phyloP scores from a whole-genome alignment of 805 yeast species.

The Clavispora carvajalis region DNA sequence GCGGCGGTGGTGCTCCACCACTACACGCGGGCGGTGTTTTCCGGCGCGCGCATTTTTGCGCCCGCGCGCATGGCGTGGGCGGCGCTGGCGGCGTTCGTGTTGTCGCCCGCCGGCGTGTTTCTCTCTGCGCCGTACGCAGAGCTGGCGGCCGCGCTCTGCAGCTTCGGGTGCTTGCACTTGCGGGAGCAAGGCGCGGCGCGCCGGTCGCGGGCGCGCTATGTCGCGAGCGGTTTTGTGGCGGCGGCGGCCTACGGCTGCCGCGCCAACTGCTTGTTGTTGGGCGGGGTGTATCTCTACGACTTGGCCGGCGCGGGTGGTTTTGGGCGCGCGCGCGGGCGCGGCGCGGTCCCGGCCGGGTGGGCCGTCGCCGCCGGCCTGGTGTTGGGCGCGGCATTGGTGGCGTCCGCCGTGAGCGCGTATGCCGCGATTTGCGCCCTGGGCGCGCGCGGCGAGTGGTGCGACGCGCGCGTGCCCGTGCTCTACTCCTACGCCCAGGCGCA shows the following conservation, averaged over 20 bases:
- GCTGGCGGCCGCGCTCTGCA: slow-evolving; percentile 55
- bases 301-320: slow-evolving; percentile 16
- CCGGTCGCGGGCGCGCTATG: slow-evolving; percentile 20
- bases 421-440: slow-evolving; percentile 51
- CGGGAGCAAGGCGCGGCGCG: slow-evolving; percentile 29
- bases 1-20: slow-evolving; percentile 45
- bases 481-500: slow-evolving; percentile 66
- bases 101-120: slow-evolving; percentile 82
- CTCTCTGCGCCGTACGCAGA: slow-evolving; percentile 74
- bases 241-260: slow-evolving; percentile 59
- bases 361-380: slow-evolving; percentile 53
- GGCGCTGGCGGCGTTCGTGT: slow-evolving; percentile 38
- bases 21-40: slow-evolving; percentile 35
- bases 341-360: slow-evolving; percentile 1
- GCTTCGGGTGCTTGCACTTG: slow-evolving; percentile 51
- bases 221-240: slow-evolving; percentile 50
- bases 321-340: slow-evolving; percentile 3
- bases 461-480: slow-evolving; percentile 48
- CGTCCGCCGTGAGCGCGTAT: slow-evolving; percentile 52
- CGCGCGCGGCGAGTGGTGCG: slow-evolving; percentile 75
- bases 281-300: slow-evolving; percentile 61
- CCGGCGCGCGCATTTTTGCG: slow-evolving; percentile 15
- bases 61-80: slow-evolving; percentile 17
- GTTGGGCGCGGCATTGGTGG: slow-evolving; percentile 42
- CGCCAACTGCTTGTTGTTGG: slow-evolving; percentile 73